A percentile compares a stretch with the other conserved stretches of the same genome.
phyloP scores from a whole-genome alignment of 1,284 basidiomycete species.

The Bjerkandera adusta region DNA sequence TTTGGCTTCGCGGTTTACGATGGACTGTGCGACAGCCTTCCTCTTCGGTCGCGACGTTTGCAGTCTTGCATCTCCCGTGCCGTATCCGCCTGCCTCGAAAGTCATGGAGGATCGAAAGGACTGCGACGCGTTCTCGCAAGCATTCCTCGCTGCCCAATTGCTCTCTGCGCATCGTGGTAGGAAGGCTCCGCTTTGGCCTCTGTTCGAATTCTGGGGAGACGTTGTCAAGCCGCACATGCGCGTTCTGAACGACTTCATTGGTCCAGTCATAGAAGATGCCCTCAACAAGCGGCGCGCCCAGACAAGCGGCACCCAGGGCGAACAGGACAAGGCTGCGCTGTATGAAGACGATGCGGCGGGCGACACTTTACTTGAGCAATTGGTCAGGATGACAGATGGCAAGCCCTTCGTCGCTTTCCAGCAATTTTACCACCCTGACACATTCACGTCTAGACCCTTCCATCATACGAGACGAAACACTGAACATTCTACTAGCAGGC shows the following conservation, averaged over 20 bases:
- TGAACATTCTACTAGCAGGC: slow-evolving; percentile 36
- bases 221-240: slow-evolving; percentile 42
- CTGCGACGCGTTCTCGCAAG: slow-evolving; percentile 27
- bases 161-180: slow-evolving; percentile 33
- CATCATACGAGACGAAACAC: slow-evolving; percentile 33
- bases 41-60: slow-evolving; percentile 36
- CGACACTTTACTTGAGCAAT: slow-evolving; percentile 48
- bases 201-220: slow-evolving; percentile 48
- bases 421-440: neutral
- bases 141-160: slow-evolving; percentile 16
- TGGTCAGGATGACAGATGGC: slow-evolving; percentile 50
- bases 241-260: slow-evolving; percentile 46
- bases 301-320: neutral
- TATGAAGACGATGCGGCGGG: slow-evolving; percentile 33
- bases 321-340: slow-evolving; percentile 1
- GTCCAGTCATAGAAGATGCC: slow-evolving; percentile 48
- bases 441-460: slow-evolving; percentile 20
- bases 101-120: slow-evolving; percentile 8
- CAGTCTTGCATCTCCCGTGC: slow-evolving; percentile 29
- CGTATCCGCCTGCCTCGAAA: slow-evolving; percentile 26
- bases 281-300: slow-evolving; percentile 33
- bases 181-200: slow-evolving; percentile 38
- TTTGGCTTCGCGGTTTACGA: slow-evolving; percentile 33
- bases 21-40: slow-evolving; percentile 39
- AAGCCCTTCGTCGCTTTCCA: slow-evolving; percentile 11